Base-by-base conservation (phyloP, 768 basidiomycete genomes). In the Agaricus sinodeliciosus region DNA sequence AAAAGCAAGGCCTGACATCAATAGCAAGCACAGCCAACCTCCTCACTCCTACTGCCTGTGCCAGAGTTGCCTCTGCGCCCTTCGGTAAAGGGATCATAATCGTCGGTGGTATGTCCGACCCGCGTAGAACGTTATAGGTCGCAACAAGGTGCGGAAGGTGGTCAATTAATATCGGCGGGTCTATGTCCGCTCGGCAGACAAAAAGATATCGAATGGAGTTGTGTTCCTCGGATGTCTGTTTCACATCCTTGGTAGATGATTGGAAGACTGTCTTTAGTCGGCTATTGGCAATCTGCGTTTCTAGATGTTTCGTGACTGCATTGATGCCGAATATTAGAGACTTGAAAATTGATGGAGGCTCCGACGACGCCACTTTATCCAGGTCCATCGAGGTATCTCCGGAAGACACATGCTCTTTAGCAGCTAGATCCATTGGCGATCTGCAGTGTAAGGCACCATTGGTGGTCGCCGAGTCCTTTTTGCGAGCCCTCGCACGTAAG, bases 101-200 rank as follows among this genome's bases (percentile, higher is more conserved):
- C 34, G 55, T 34, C 13, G 66, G 60, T 43, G 56, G 63, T 35
- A 26, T 11, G 35, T 54, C 27, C 31, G 43, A 9, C 18, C 18
- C 37, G 11, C 52, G 44, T 11, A 66, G 58, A 22, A 84, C 80
- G 67, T 93, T 94, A 63, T 76, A 87, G 0, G 85, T 77, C 0
- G 91, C 90, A 4, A 90, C 79, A 34, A 93, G 74, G 59, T 83
- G 79, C 9, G 85, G 90, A 18, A 94, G 65, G 65, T 94, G 90
- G 43, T 80, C 81, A 48, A 91, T 72, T 46, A 92, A 69, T 15
- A 81, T 68, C 8, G 82, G 74, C 9, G 90, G 87, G 62, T 91
- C 80, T 53, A 92, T 67, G 60, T 93, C 91, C 28, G 79, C 79
- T 40, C 77, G 74, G 64, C 90, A 94, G 34, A 82, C 85, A 55